Conservation (phyloP, 1,284 basidiomycete genomes). For the Agaricales sp. region DNA sequence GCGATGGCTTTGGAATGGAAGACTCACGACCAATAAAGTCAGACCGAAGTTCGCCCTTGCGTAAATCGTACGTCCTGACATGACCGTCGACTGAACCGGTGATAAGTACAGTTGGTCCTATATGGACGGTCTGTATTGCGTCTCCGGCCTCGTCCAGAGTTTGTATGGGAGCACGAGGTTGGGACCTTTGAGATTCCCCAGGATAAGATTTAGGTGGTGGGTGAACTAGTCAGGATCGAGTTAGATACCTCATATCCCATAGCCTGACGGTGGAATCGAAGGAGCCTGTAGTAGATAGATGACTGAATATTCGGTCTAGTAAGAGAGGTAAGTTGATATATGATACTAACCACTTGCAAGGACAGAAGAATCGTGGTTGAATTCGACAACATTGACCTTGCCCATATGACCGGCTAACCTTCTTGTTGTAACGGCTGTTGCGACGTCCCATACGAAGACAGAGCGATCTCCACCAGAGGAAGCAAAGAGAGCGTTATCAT, state of each 20-base stretch:
- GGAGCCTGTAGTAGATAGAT: constrained; percentile 51
- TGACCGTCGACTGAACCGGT: constrained; percentile 88
- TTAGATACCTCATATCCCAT: constrained; percentile 84
- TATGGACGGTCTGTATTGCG: constrained; percentile 74
- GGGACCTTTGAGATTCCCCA: no score
- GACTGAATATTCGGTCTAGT: background rate
- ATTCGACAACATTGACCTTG: constrained; percentile 85
- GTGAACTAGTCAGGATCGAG: constrained; percentile 2
- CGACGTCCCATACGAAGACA: constrained; percentile 94
- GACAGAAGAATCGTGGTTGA: constrained; percentile 79
- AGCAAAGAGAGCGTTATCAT: constrained; percentile 90
- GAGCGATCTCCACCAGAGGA: constrained; percentile 90
- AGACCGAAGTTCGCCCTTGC: constrained; percentile 79
- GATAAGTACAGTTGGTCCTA: constrained; percentile 55
- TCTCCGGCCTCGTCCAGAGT: constrained; percentile 85
- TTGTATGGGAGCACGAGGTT: constrained; percentile 81
- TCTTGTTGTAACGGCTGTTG: constrained; percentile 72
- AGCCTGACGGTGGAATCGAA: constrained; percentile 82
- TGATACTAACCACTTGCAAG: constrained; percentile 67
- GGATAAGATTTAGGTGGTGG: background rate
- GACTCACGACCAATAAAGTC: constrained; percentile 87
- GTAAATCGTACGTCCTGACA: constrained; percentile 87
- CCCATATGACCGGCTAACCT: constrained; percentile 83
- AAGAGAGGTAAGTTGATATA: constrained; percentile 2
- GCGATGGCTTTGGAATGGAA: constrained; percentile 1